phyloP scores from a whole-genome alignment of 2,329 filamentous ascomycete genomes.

The Trichothecium sympodiale region DNA sequence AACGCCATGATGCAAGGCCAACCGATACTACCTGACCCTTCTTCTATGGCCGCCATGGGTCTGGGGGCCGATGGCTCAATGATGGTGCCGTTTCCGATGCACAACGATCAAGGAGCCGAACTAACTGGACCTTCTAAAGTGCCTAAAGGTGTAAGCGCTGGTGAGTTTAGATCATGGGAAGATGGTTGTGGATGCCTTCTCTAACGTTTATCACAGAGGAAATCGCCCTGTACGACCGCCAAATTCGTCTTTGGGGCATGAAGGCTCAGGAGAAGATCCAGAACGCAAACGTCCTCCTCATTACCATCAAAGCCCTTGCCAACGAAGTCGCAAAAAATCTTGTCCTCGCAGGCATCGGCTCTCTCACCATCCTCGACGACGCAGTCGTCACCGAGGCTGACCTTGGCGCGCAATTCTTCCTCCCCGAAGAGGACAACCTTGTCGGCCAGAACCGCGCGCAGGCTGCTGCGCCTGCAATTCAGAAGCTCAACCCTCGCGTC shows the following conservation, averaged over 20 bases:
- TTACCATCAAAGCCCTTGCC: slow-evolving; percentile 77
- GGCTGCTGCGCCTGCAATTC: slow-evolving; percentile 66
- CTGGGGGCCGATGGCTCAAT: slow-evolving; percentile 15
- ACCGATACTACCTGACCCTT: slow-evolving; percentile 14
- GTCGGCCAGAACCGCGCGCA: slow-evolving; percentile 77
- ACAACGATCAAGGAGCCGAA: slow-evolving; percentile 13
- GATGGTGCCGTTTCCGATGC: slow-evolving; percentile 19
- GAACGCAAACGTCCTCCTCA: slow-evolving; percentile 77
- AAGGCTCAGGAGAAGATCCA: slow-evolving; percentile 90
- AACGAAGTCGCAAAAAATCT: slow-evolving; percentile 97
- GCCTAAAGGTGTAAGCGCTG: slow-evolving; percentile 20
- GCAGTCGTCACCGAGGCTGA: slow-evolving; percentile 67
- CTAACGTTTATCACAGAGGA: slow-evolving; percentile 52
- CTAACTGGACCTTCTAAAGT: slow-evolving; percentile 1
- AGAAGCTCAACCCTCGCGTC: slow-evolving; percentile 84
- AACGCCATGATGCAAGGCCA: slow-evolving; percentile 12
- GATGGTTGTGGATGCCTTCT: not conserved
- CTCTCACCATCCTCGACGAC: slow-evolving; percentile 79
- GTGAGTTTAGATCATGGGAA: slow-evolving; percentile 11
- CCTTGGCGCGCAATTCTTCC: slow-evolving; percentile 72
- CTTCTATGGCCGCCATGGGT: slow-evolving; percentile 12
- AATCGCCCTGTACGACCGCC: slow-evolving; percentile 92
- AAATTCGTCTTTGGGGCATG: slow-evolving; percentile 95
- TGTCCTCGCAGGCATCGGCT: slow-evolving; percentile 83
- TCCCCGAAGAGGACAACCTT: slow-evolving; percentile 45